Evolutionary conservation across 192 early-diverging fungal species (phyloP).

Genomic region (Mortierella antarctica): DNA sequence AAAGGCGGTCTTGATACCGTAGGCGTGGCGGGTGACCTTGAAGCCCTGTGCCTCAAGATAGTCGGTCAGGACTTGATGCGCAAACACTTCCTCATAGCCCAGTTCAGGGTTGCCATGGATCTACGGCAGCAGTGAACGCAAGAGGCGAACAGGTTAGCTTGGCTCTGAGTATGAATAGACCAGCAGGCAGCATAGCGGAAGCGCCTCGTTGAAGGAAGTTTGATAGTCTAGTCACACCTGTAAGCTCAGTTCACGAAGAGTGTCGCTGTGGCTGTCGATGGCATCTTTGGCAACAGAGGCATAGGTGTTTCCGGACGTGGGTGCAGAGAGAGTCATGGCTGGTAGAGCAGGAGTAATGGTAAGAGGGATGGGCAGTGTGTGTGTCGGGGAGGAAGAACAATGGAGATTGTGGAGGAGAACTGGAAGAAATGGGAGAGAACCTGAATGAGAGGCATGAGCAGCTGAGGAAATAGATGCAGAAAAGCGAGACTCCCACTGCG

Average conservation of each 20-base stretch:
- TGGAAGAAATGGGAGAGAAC: too few relatives aligned
- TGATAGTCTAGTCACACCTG: conserved; percentile 5
- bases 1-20: conserved; percentile 70
- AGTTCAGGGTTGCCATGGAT: conserved; percentile 74
- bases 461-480: too few relatives aligned
- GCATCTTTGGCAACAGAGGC: conserved; percentile 26
- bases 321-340: not conserved
- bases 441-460: too few relatives aligned
- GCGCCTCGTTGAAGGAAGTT: too few relatives aligned
- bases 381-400: too few relatives aligned
- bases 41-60: conserved; percentile 67
- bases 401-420: too few relatives aligned
- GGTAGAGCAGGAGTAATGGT: too few relatives aligned
- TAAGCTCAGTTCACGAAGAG: conserved; percentile 38
- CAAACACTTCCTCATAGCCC: conserved; percentile 64
- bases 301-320: not conserved
- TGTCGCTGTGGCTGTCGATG: conserved; percentile 15
- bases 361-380: too few relatives aligned
- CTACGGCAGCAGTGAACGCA: conserved; percentile 1
- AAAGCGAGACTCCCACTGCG: too few relatives aligned
- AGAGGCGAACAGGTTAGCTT: too few relatives aligned
- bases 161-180: too few relatives aligned
- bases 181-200: not conserved
- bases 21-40: conserved; percentile 57
- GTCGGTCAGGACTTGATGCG: conserved; percentile 65